Conservation (phyloP, 352 stramenopile species). For the Globisporangium megalacanthum region DNA sequence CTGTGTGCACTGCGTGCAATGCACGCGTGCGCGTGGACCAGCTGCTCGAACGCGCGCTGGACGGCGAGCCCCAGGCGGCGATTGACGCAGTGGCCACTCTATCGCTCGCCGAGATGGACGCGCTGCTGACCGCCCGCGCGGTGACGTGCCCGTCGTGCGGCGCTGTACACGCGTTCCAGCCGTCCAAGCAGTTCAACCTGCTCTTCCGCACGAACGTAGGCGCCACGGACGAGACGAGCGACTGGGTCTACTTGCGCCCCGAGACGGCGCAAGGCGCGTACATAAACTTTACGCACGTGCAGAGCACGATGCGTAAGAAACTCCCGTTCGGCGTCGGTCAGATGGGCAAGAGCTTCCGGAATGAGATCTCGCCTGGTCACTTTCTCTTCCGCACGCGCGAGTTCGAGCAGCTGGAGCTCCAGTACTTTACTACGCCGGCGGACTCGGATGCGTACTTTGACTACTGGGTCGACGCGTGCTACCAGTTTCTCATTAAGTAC, state of each 20-base stretch:
- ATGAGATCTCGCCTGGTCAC: constrained; percentile 97
- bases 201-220: constrained; percentile 97
- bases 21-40: constrained; percentile 71
- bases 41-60: constrained; percentile 48
- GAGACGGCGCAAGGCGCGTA: constrained; percentile 98
- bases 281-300: constrained; percentile 97
- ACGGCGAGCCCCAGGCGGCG: constrained; percentile 26
- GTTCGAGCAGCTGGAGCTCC: constrained; percentile 97
- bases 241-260: constrained; percentile 93
- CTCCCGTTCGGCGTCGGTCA: constrained; percentile 95
- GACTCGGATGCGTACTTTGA: constrained; percentile 76
- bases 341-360: constrained; percentile 98
- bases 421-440: constrained; percentile 73
- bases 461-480: constrained; percentile 93
- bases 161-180: constrained; percentile 45
- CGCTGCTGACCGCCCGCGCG: constrained; percentile 33
- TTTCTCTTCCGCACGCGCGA: constrained; percentile 97
- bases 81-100: constrained; percentile 44
- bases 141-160: constrained; percentile 58
- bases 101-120: constrained; percentile 56
- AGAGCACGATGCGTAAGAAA: constrained; percentile 89
- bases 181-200: constrained; percentile 95
- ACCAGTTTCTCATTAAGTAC: constrained; percentile 86
- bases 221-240: constrained; percentile 81
- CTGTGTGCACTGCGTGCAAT: constrained; percentile 94